Base-by-base conservation (phyloP, 352 stramenopile species). In the Globisporangium nagaii region DNA sequence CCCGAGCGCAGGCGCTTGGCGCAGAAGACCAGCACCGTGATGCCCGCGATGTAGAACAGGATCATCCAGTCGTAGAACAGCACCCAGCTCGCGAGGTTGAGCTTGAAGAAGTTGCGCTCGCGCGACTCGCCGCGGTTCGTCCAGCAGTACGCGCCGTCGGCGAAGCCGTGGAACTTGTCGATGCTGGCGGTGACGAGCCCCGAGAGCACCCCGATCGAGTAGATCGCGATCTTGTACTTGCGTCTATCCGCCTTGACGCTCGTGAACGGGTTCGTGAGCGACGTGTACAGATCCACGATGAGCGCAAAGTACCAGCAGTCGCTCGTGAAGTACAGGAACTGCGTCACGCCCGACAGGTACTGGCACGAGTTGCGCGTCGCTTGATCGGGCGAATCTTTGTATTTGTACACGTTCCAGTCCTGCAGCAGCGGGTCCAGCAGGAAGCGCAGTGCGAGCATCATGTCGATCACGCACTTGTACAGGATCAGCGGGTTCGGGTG, bases 51-150 rank as follows among this genome's bases (percentile, higher is more conserved):
- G 54, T 92, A 92, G 41, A 89, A 92, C 9, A 92, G 12, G 53
- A 93, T 87, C 79, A 93, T 91, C 69, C 78, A 93, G 56, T 80
- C 73, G 65, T 91, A 93, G 57, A 93, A 91, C 3, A 90, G 58
- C 12, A 81, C 47, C 84, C 84, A 93, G 51, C 72, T 92, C 2
- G 79, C 68, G 11, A 71, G 34, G 60, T 93, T 93, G 27, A 90
- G 68, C 7, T 67, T 65, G 40, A 83, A 90, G 44, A 92, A 91
- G 60, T 85, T 57, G 52, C 75, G 65, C 42, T 88, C 64, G 3
- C 39, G 31, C 0, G 30, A 45, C 5, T 68, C 71, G n/a, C 71
- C 81, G 25, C 79, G 75, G 56, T 74, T 71, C 27, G 79, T 90
- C 82, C 79, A 94, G 66, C 84, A 94, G 52, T 87, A 91, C 17